Conservation (phyloP, 176 grass and related monocot genomes). For the Calamus simplicifolius region DNA sequence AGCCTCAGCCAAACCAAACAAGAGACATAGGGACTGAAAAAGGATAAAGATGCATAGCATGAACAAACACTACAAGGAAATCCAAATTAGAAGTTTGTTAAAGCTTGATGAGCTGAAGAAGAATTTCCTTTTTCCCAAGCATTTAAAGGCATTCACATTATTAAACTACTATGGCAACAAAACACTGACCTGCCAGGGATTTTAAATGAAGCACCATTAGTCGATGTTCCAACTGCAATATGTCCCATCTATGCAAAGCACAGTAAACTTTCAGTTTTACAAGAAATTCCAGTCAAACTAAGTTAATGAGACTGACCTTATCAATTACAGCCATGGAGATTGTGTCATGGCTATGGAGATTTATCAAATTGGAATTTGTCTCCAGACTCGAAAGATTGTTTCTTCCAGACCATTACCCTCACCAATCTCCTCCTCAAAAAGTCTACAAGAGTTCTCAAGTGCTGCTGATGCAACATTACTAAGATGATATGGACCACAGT, state of each 20-base stretch:
- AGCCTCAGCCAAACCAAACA: no score
- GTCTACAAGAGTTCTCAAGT: conserved; percentile 9
- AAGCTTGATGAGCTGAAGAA: no score
- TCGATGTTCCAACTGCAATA: conserved; percentile 86
- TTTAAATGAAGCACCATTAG: conserved; percentile 90
- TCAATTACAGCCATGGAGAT: conserved; percentile 93
- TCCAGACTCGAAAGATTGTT: conserved; percentile 23
- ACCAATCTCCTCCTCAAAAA: not conserved
- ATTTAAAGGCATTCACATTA: no score
- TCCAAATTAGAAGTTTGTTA: no score
- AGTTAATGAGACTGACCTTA: conserved; percentile 34
- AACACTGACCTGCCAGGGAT: conserved; percentile 72
- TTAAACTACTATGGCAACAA: not conserved
- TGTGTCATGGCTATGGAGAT: conserved; percentile 74
- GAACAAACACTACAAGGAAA: no score
- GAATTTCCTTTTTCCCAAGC: no score
- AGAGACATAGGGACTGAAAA: no score
- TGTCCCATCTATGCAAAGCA: conserved; percentile 51
- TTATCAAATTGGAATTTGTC: conserved; percentile 25
- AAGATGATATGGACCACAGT: conserved; percentile 62
- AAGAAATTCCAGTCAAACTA: no score
- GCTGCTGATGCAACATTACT: conserved; percentile 1
- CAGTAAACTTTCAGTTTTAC: no score
- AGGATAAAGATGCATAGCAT: no score
- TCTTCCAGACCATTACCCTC: conserved; percentile 11